These are phyloP conservation scores for Pyricularia sp. DNA, from an alignment of 2,329 filamentous ascomycete species.

Conservation along the genomic window DNA sequence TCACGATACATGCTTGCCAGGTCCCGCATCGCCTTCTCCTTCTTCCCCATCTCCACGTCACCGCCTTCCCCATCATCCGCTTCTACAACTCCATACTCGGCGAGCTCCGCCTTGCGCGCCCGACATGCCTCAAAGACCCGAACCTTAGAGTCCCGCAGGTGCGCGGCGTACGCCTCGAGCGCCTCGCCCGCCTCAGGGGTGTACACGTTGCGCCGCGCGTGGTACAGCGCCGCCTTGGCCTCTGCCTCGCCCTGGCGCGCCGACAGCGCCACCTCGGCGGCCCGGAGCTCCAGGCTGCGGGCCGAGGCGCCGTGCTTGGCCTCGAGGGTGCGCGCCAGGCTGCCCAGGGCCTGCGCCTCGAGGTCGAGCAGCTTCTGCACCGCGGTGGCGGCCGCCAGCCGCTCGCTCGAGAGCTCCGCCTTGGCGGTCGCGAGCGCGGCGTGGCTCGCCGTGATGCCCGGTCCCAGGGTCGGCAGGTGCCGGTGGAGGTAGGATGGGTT, in stretches of 20 bases:
- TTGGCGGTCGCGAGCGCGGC: slow-evolving; percentile 20
- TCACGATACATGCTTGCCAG: slow-evolving; percentile 42
- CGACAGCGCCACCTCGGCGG: slow-evolving; percentile 31
- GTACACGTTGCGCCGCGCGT: slow-evolving; percentile 31
- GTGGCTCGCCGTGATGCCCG: slow-evolving; percentile 27
- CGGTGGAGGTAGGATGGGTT: slow-evolving; percentile 52
- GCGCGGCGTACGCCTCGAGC: slow-evolving; percentile 35
- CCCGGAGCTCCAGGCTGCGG: slow-evolving; percentile 40
- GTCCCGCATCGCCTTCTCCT: slow-evolving; percentile 42
- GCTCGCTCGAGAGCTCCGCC: slow-evolving; percentile 24
- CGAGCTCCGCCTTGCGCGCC: slow-evolving; percentile 31
- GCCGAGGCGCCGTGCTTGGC: slow-evolving; percentile 45
- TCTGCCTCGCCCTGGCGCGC: slow-evolving; percentile 32
- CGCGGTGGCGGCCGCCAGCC: slow-evolving; percentile 26
- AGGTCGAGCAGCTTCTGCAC: slow-evolving; percentile 28
- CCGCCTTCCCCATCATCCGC: slow-evolving; percentile 13
- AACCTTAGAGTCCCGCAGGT: slow-evolving; percentile 37
- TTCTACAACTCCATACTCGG: slow-evolving; percentile 37
- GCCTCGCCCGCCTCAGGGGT: slow-evolving; percentile 30
- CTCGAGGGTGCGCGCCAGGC: slow-evolving; percentile 41
- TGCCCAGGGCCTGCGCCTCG: slow-evolving; percentile 27
- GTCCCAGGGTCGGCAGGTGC: slow-evolving; percentile 37
- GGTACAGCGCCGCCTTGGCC: slow-evolving; percentile 23
- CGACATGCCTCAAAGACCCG: slow-evolving; percentile 34
- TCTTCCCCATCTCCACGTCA: slow-evolving; percentile 15